Base-by-base conservation (phyloP, 345 rosid genomes). In the Passiflora organensis region DNA sequence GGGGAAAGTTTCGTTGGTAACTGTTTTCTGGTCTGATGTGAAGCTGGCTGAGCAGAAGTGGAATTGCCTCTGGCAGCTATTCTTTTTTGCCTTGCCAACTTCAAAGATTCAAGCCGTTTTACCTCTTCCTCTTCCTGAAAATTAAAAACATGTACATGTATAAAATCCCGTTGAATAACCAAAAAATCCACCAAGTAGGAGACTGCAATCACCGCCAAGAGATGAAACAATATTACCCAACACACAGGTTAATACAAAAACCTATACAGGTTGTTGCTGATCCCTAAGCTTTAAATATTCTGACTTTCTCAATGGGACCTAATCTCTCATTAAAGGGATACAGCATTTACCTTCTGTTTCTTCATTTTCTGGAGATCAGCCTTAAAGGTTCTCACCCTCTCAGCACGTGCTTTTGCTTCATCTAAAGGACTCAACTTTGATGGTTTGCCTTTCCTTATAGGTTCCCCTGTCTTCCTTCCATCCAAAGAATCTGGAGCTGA, bases 391-490 rank as follows among this genome's bases (percentile, higher is more conserved):
- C 99, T 87, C 51, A 94, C 82, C 69, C 68, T 83, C 66, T 94
- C 97, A 60, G 99, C 99, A 21, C 99, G 97, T 18, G 82, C 91
- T 71, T 58, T 80, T 51, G 97, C 97, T 80, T 89, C 99, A 55
- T 94, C 97, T 73, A 82, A 65, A 65, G 96, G 91, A 61, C 90
- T 84, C 72, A 77, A 62, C 66, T 89, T 89, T 48, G 97, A 76
- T 46, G 89, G 79, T 66, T 84, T 87, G 51, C 86, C 91, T 77
- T 76, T 93, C 56, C 95, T 76, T 68, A 83, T 79, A 14, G 91
- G 83, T 51, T 90, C 99, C 1, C 65, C 76, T 34, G 65, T 74
- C 73, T 86, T 91, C 63, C 77, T 83, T 78, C 69, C 83, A 60
- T 77, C 96, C 19, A 63, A 70, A 37, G 69, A 43, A 72, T 75